Base-by-base conservation (phyloP, 192 early-diverging fungal species). In the Backusella circina region DNA sequence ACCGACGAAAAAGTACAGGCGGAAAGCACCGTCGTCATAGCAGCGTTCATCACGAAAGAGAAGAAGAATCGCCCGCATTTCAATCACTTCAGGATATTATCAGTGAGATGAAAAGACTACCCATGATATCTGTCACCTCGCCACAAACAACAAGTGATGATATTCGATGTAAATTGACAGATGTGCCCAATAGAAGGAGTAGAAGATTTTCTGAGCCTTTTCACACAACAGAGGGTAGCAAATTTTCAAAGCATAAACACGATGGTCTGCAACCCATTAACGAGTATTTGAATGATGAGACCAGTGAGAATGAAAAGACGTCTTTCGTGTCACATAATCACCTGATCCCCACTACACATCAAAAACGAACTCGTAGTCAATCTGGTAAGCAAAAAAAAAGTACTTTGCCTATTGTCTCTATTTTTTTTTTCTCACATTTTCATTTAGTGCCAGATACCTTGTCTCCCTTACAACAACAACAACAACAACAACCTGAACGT, bases 11-110 rank as follows among this genome's bases (percentile, higher is more conserved):
- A n/a, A 67, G 65, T 33, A 35, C 28, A 9, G 33, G 31, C n/a
- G 65, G 65, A 67, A 31, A 13, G 5, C 30, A 67, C 1, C 54
- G 23, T 26, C 54, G 23, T 3, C 54, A 51, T 23, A 61, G 54
- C 23, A 21, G 10, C 2, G 6, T 21, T 1, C 51, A 57, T 3
- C 10, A 44, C 10, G 36, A 65, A 9, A 16, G 65, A n/a, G 73
- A 67, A 12, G 38, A 67, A 39, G 65, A 74, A 32, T 70, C 75
- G 18, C 66, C 67, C 21, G 75, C 75, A 3, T 70, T 75, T 18
- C 66, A 75, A 18, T 75, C 75, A 28, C 38, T 75, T 9, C 67
- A 69, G 41, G 75, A 75, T 21, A 75, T 75, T 16, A 70, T 70
- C 21, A 35, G 26, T 70, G 69, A 70, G 13, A 70, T 70, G 39